Conservation (phyloP, 202 grass and related monocot genomes). For the Dendrocalamus latiflorus region DNA sequence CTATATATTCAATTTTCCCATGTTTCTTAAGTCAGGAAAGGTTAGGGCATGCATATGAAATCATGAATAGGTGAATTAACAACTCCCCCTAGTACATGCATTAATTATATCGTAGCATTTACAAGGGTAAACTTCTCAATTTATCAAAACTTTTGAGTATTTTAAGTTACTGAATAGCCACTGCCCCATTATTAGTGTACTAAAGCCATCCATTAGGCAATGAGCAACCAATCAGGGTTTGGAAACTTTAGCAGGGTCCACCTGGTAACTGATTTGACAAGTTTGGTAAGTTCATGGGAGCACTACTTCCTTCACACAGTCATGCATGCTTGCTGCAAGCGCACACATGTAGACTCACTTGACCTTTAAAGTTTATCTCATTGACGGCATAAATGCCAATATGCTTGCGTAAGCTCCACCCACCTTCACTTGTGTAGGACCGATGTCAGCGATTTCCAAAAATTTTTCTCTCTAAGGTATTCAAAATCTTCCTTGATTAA, state of each 20-base stretch:
- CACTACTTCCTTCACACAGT: not conserved
- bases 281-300: conserved; percentile 4
- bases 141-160: not conserved
- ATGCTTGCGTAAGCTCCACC: conserved; percentile 41
- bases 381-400: conserved; percentile 35
- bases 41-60: not conserved
- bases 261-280: not conserved
- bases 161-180: too few species aligned
- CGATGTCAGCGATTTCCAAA: too few species aligned
- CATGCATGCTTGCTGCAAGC: not conserved
- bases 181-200: too few species aligned
- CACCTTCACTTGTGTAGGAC: too few species aligned
- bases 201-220: not conserved
- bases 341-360: not conserved
- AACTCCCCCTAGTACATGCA: not conserved
- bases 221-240: conserved; percentile 5
- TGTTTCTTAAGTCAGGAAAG: not conserved
- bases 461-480: too few species aligned
- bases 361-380: conserved; percentile 8
- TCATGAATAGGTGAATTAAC: not conserved
- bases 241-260: not conserved
- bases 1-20: too few species aligned
- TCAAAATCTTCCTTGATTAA: too few species aligned
- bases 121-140: not conserved
- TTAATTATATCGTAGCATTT: not conserved